Conservation (phyloP, 2,329 filamentous ascomycete genomes). For the Bipolaris cookei region DNA sequence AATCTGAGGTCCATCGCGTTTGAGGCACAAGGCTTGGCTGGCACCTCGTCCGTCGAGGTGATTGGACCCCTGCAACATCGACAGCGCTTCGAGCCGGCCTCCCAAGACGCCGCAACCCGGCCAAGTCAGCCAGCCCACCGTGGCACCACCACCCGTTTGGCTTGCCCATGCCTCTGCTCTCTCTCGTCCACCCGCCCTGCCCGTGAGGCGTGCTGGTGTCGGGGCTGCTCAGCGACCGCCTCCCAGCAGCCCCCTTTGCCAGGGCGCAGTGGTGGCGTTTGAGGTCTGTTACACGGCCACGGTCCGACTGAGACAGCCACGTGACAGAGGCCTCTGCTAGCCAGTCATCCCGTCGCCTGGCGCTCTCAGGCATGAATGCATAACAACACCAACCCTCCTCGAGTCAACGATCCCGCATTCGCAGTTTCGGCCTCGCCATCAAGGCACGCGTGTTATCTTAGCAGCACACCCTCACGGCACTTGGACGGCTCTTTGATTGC, state of each 20-base stretch:
- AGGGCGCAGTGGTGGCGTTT: conserved; percentile 38
- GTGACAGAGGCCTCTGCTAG: conserved; percentile 31
- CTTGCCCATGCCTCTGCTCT: background rate
- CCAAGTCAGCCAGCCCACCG: conserved; percentile 16
- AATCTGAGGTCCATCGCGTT: conserved; percentile 48
- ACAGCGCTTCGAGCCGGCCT: conserved; percentile 40
- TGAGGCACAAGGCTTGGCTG: conserved; percentile 43
- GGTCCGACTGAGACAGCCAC: conserved; percentile 45
- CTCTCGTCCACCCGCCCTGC: background rate
- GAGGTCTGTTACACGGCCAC: conserved; percentile 48
- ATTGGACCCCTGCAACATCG: conserved; percentile 43
- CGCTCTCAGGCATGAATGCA: conserved; percentile 46
- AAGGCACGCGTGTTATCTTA: conserved; percentile 30
- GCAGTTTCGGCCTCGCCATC: conserved; percentile 46
- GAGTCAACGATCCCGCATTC: conserved; percentile 40
- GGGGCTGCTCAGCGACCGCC: conserved; percentile 5
- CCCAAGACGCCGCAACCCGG: conserved; percentile 31
- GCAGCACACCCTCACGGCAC: conserved; percentile 24
- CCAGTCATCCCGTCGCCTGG: conserved; percentile 31
- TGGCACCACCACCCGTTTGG: conserved; percentile 36
- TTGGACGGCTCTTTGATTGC: conserved; percentile 26
- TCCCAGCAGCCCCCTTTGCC: conserved; percentile 15
- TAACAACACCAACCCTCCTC: conserved; percentile 35
- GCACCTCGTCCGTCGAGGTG: conserved; percentile 30
- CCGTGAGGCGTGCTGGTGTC: background rate